Evolutionary conservation across 2,329 filamentous ascomycete genomes (phyloP).

Genomic region (Ophiostoma australiae): DNA sequence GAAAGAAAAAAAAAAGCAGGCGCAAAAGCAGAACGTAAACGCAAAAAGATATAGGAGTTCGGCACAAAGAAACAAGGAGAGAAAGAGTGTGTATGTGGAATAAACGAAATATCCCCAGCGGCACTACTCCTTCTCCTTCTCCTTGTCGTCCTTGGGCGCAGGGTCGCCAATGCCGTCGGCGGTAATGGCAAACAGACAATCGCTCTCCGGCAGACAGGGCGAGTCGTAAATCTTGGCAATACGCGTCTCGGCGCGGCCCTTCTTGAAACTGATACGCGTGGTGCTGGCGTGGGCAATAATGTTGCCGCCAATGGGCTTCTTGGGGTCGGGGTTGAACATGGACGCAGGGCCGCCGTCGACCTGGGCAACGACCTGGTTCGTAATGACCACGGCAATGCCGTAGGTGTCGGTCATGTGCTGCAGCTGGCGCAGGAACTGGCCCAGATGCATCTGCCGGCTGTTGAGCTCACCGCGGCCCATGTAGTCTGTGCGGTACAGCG

Average conservation of each 20-base stretch:
- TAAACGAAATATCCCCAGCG: neutral
- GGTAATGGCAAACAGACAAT: slow-evolving; percentile 93
- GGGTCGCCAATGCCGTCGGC: slow-evolving; percentile 97
- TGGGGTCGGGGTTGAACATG: slow-evolving; percentile 99
- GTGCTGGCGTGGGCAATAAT: slow-evolving; percentile 98
- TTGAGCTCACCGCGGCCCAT: slow-evolving; percentile 93
- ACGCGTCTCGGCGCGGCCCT: slow-evolving; percentile 88
- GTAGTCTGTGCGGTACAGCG: slow-evolving; percentile 94
- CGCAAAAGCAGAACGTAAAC: neutral
- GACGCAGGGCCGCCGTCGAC: slow-evolving; percentile 92
- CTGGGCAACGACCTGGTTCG: slow-evolving; percentile 97
- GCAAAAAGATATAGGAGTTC: neutral
- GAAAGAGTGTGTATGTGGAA: neutral
- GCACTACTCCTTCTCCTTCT: slow-evolving; percentile 27
- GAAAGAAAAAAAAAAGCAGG: neutral
- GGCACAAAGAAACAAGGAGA: neutral
- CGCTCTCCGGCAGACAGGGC: slow-evolving; percentile 91
- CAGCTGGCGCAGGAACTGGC: slow-evolving; percentile 81
- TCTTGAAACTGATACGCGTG: slow-evolving; percentile 89
- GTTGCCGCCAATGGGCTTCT: slow-evolving; percentile 98
- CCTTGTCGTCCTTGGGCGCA: slow-evolving; percentile 93
- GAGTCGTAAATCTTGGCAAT: slow-evolving; percentile 99
- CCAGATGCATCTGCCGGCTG: slow-evolving; percentile 82
- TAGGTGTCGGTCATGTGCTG: slow-evolving; percentile 78
- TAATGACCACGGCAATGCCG: slow-evolving; percentile 96